Conservation (phyloP, 1,284 basidiomycete species). For the Tilletia setariae region DNA sequence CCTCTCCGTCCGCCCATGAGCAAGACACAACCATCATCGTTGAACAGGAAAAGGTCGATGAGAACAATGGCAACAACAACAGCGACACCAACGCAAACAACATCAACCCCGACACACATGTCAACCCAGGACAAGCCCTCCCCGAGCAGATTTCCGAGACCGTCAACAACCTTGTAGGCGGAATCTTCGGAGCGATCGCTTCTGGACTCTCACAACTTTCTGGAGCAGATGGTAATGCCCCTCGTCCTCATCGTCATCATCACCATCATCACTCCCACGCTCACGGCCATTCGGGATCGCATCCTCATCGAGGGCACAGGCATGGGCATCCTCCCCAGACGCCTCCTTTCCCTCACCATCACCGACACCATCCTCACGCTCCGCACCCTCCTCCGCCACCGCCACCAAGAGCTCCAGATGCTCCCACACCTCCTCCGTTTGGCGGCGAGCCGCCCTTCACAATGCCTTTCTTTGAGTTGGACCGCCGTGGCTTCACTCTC, state of each 20-base stretch:
- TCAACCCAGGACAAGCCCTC: background rate
- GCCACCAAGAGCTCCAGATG: background rate
- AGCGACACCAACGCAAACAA: too few relatives aligned
- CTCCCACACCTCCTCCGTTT: conserved; percentile 2
- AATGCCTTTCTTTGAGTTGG: background rate
- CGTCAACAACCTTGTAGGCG: background rate
- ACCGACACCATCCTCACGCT: background rate
- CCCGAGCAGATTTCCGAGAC: background rate
- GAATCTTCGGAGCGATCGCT: background rate
- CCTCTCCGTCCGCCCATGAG: background rate
- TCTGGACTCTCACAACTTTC: background rate
- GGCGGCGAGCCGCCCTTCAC: too few relatives aligned
- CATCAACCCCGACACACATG: background rate
- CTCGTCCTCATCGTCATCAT: background rate
- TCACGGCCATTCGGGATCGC: background rate
- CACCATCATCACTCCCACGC: background rate
- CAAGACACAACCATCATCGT: background rate
- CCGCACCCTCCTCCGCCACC: background rate
- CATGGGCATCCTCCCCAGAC: background rate
- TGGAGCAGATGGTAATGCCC: background rate
- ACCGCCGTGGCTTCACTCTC: background rate
- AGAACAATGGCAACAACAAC: background rate
- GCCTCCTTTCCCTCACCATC: background rate
- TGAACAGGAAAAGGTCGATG: background rate
- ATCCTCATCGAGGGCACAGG: background rate